These are phyloP conservation scores for Gnomoniopsis smithogilvyi DNA, from an alignment of 2,329 filamentous ascomycete species.

Conservation along the genomic window DNA sequence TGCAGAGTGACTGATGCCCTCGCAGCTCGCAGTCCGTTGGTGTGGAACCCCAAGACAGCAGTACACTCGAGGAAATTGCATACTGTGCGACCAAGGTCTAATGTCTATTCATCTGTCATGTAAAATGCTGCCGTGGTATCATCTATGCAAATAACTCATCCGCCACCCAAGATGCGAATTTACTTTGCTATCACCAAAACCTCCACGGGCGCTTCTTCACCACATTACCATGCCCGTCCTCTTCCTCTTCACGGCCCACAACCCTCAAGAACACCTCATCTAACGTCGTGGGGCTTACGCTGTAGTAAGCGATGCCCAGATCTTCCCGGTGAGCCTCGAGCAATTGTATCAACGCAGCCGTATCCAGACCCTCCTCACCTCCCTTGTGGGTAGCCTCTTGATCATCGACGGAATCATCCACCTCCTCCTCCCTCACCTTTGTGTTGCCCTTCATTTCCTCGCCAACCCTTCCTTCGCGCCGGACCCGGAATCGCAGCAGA, in stretches of 20 bases:
- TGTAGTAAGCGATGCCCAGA: slow-evolving; percentile 80
- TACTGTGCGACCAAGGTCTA: no score
- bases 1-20: no score
- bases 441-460: slow-evolving; percentile 4
- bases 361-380: slow-evolving; percentile 36
- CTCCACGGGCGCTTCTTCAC: neutral
- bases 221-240: slow-evolving; percentile 24
- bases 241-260: slow-evolving; percentile 74
- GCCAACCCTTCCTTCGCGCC: slow-evolving; percentile 19
- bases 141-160: no score
- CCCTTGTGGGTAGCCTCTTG: neutral
- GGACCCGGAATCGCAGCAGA: slow-evolving; percentile 11
- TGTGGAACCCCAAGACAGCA: no score
- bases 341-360: slow-evolving; percentile 27
- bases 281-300: slow-evolving; percentile 79
- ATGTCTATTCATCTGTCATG: no score
- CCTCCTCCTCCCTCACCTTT: neutral
- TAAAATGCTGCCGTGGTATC: no score
- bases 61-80: no score
- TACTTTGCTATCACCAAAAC: neutral
- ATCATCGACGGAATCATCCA: neutral
- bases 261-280: slow-evolving; percentile 90
- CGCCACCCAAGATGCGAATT: no score
- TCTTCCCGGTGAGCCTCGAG: slow-evolving; percentile 68
- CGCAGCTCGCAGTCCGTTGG: no score